Base-by-base conservation (phyloP, 148 eudicot species). In the Arctostaphylos glauca region DNA sequence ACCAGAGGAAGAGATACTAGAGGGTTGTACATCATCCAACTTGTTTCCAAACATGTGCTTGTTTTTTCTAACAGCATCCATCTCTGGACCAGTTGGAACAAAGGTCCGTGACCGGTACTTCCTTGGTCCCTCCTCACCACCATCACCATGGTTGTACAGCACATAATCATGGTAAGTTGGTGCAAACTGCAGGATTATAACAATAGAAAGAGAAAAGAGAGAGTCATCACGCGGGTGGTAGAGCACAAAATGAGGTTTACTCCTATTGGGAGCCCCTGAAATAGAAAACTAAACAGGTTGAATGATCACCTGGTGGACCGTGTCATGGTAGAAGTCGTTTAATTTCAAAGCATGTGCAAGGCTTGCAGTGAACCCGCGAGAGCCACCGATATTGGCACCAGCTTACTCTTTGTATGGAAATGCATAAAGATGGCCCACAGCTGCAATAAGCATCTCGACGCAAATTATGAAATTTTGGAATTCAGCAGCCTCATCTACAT, bases 111-210 rank as follows among this genome's bases (percentile, higher is more conserved):
- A 84, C 53, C 97, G 84, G 79, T 94, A 94, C 89, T 91, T 94
- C 78, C 82, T 93, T 62, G 95, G 87, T 60, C 95, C 98, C 81
- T 94, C 98, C 52, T 94, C 97, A 74, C 93, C 97, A 59, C 93
- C 92, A 5, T 93, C 98, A 47, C 93, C 85, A 54, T 94, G 95
- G 87, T 96, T 96, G 87, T 96, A 96, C 23, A 96, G 94, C 74
- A 96, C 99, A 77, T 96, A 96, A 81, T 96, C 99, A 80, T 96
- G 99, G 86, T 96, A 96, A 64, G 99, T 94, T 76, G 99, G 99
- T 8, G 99, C 98, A 90, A 96, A 96, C 99, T 96, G 93, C 82
- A 87, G 54, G 13, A 43, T 25, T 66, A 23, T 10, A n/a, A n/a
- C 23, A 66, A 25, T 9, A 13, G 38, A 12, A 25, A 4, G 3